Conservation (phyloP, 495 filamentous ascomycete species). For the Cladorrhinum samala region DNA sequence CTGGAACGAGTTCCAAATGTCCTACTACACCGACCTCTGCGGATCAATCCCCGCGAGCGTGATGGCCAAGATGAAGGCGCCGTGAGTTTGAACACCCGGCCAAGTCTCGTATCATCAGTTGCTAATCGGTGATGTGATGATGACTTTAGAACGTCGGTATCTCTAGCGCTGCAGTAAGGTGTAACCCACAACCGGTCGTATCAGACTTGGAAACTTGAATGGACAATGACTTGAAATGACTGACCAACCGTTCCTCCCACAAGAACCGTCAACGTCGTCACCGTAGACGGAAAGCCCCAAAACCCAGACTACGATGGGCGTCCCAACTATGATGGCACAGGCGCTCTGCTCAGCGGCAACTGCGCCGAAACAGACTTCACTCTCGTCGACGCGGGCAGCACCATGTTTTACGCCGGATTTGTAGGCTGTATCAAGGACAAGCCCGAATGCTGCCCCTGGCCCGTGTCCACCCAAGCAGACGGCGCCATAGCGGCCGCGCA, state of each 20-base stretch:
- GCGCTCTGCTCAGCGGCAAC: slow-evolving; percentile 16
- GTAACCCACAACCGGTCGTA: neutral
- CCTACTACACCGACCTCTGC: slow-evolving; percentile 6
- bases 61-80: slow-evolving; percentile 12
- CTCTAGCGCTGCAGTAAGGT: slow-evolving; percentile 20
- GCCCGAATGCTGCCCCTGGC: slow-evolving; percentile 26
- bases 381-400: slow-evolving; percentile 20
- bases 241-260: too few species aligned
- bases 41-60: slow-evolving; percentile 10
- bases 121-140: neutral
- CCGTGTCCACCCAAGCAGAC: slow-evolving; percentile 6
- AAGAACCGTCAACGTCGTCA: slow-evolving; percentile 18
- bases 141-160: slow-evolving; percentile 10
- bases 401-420: slow-evolving; percentile 22
- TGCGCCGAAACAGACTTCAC: slow-evolving; percentile 24
- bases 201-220: neutral
- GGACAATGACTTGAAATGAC: neutral
- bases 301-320: slow-evolving; percentile 4
- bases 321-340: slow-evolving; percentile 16
- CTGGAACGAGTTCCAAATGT: slow-evolving; percentile 10
- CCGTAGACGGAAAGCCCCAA: neutral
- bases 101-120: neutral
- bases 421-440: slow-evolving; percentile 21
- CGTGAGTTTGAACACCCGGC: slow-evolving; percentile 3
- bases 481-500: neutral